These are phyloP conservation scores for Bryoerythrophyllum caledonicum DNA, from an alignment of 225 moss, liverwort and hornwort genomes.

Conservation along the genomic window DNA sequence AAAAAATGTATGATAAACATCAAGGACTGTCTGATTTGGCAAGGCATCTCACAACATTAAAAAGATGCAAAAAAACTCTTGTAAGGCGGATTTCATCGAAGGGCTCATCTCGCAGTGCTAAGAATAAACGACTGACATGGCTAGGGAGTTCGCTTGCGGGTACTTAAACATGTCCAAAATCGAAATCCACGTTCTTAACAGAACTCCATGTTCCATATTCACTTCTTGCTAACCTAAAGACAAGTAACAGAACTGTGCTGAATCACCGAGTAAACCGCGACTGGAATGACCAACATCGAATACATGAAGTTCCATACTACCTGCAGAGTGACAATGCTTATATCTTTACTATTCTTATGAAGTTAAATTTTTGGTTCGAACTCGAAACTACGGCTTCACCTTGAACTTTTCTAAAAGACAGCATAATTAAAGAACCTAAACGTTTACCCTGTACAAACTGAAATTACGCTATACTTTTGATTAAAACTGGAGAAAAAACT, in stretches of 20 bases:
- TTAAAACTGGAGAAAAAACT: neutral
- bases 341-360: neutral
- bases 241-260: neutral
- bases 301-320: neutral
- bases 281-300: neutral
- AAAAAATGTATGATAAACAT: conserved; percentile 6
- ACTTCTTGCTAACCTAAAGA: conserved; percentile 7
- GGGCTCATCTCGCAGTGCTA: neutral
- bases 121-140: neutral
- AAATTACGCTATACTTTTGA: neutral
- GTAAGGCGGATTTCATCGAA: neutral
- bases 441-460: neutral
- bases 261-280: neutral
- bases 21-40: conserved; percentile 2
- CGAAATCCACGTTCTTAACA: neutral
- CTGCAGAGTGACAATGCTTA: neutral
- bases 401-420: neutral
- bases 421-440: neutral
- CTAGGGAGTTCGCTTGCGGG: neutral
- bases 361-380: neutral
- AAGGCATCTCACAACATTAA: conserved; percentile 15
- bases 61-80: conserved; percentile 5
- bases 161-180: neutral
- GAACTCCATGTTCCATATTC: neutral
- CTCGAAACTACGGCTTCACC: neutral